phyloP scores from a whole-genome alignment of 129 eudicot species.

The Centaurea solstitialis region DNA sequence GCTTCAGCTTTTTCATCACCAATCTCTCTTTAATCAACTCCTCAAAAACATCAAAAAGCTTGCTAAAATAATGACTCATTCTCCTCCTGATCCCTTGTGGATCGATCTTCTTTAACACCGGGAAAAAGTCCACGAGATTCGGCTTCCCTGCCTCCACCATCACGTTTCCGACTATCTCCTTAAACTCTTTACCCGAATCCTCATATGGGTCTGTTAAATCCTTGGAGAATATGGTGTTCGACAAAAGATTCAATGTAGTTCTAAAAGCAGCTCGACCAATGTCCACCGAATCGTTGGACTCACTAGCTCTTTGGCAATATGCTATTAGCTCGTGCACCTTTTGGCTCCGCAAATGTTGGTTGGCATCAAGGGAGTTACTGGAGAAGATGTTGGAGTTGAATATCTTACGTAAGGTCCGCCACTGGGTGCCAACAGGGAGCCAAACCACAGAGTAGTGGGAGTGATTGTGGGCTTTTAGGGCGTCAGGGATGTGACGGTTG shows the following conservation, averaged over 20 bases:
- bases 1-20: not conserved
- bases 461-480: slow-evolving; percentile 44
- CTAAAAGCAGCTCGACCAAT: slow-evolving; percentile 22
- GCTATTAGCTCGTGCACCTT: slow-evolving; percentile 49
- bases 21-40: slow-evolving; percentile 33
- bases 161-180: slow-evolving; percentile 10
- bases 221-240: slow-evolving; percentile 30
- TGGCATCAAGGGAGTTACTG: slow-evolving; percentile 39
- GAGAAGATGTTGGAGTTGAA: slow-evolving; percentile 46
- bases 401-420: slow-evolving; percentile 29
- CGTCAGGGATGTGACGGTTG: slow-evolving; percentile 41
- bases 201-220: slow-evolving; percentile 19
- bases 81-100: slow-evolving; percentile 27
- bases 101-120: slow-evolving; percentile 7
- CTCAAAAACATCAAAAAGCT: slow-evolving; percentile 23
- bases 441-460: slow-evolving; percentile 27
- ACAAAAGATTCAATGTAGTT: slow-evolving; percentile 23
- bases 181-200: slow-evolving; percentile 22
- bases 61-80: not conserved
- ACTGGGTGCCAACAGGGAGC: slow-evolving; percentile 16
- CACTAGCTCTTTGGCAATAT: slow-evolving; percentile 26
- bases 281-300: slow-evolving; percentile 17
- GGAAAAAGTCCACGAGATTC: slow-evolving; percentile 28
- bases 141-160: slow-evolving; percentile 33
- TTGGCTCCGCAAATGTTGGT: slow-evolving; percentile 37